Evolutionary conservation across 2,329 filamentous ascomycete species (phyloP).

Genomic region (Ophiocordyceps sinensis): DNA sequence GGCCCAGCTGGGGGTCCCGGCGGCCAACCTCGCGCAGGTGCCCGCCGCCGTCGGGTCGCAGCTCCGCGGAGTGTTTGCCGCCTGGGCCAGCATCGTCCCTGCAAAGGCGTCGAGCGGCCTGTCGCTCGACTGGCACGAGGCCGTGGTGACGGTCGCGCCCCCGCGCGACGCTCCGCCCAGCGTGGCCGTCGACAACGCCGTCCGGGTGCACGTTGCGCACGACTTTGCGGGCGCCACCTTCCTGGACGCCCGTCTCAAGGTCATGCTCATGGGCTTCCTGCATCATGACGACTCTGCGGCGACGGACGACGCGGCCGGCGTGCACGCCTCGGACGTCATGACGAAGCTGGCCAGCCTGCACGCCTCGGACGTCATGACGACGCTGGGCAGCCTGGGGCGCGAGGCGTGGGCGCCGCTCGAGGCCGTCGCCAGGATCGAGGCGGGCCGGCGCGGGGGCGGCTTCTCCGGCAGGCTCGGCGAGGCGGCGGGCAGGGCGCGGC

Average conservation of each 20-base stretch:
- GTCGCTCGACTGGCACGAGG: slow-evolving; percentile 39
- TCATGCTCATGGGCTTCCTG: slow-evolving; percentile 47
- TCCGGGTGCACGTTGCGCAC: slow-evolving; percentile 38
- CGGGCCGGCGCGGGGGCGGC: slow-evolving; percentile 25
- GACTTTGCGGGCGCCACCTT: slow-evolving; percentile 30
- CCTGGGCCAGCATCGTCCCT: slow-evolving; percentile 37
- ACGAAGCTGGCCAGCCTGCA: slow-evolving; percentile 30
- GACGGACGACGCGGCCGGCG: slow-evolving; percentile 11
- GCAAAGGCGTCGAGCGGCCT: slow-evolving; percentile 15
- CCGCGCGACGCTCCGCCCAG: slow-evolving; percentile 28
- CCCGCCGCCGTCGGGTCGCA: slow-evolving; percentile 36
- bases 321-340: slow-evolving; percentile 24
- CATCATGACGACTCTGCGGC: slow-evolving; percentile 15
- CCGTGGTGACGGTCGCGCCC: slow-evolving; percentile 41
- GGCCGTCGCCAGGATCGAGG: slow-evolving; percentile 22
- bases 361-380: slow-evolving; percentile 24
- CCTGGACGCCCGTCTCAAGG: slow-evolving; percentile 28
- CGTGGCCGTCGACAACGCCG: slow-evolving; percentile 33
- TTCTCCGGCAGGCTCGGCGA: slow-evolving; percentile 31
- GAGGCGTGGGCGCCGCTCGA: slow-evolving; percentile 28
- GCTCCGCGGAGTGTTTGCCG: slow-evolving; percentile 48
- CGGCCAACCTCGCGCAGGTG: slow-evolving; percentile 37
- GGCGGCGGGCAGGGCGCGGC: slow-evolving; percentile 34
- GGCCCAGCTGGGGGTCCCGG: slow-evolving; percentile 31
- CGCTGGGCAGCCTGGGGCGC: slow-evolving; percentile 30